Conservation (phyloP, 805 yeast species). For the Scheffersomyces amazonensis region DNA sequence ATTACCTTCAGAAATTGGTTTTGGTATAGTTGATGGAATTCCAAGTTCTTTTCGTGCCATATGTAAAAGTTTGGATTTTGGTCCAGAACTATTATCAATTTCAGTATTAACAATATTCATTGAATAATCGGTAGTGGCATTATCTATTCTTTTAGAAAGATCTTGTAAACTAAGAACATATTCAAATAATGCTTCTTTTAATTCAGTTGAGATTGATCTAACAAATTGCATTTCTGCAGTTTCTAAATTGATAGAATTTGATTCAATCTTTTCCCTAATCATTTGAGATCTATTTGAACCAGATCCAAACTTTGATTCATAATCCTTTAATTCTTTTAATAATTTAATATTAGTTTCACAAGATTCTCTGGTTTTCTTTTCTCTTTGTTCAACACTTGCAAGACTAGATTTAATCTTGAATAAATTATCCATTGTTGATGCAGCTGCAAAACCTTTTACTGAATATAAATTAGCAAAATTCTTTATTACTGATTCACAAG, state of each 20-base stretch:
- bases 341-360: constrained; percentile 33
- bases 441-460: constrained; percentile 32
- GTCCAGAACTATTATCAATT: neutral
- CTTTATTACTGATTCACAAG: constrained; percentile 35
- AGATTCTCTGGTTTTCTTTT: constrained; percentile 43
- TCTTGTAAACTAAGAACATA: constrained; percentile 34
- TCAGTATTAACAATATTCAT: constrained; percentile 1
- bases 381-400: constrained; percentile 48
- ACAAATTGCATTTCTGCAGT: constrained; percentile 51
- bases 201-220: constrained; percentile 43
- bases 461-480: constrained; percentile 39
- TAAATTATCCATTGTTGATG: constrained; percentile 38
- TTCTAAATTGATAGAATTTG: constrained; percentile 46
- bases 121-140: constrained; percentile 16
- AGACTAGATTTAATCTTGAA: constrained; percentile 43
- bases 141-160: constrained; percentile 20
- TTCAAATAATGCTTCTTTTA: constrained; percentile 45
- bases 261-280: constrained; percentile 51
- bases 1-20: neutral
- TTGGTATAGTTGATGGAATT: neutral
- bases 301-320: constrained; percentile 44
- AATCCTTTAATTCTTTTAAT: constrained; percentile 35
- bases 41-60: neutral
- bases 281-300: constrained; percentile 41
- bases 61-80: neutral